These are phyloP conservation scores for Neonectria magnoliae DNA, from an alignment of 2,329 filamentous ascomycete species.

Conservation along the genomic window DNA sequence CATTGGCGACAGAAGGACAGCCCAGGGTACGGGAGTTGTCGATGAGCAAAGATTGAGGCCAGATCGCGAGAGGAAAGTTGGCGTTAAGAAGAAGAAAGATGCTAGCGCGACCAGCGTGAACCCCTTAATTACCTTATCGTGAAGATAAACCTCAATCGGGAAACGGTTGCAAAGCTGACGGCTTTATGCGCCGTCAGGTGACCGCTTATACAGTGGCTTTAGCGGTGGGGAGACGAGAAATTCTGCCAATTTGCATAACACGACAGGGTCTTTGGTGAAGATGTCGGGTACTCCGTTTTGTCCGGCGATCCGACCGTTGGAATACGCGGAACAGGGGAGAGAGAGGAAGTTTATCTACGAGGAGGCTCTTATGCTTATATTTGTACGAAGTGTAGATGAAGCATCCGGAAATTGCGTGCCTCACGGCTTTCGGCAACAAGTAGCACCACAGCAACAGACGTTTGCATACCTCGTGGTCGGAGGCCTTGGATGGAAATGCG, in stretches of 20 bases:
- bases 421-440: not conserved
- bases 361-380: not conserved
- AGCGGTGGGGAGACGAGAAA: not conserved
- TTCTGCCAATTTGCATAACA: not conserved
- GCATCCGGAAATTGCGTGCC: not conserved
- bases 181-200: conserved; percentile 10
- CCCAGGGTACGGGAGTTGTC: conserved; percentile 15
- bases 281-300: not conserved
- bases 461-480: not conserved
- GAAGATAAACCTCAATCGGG: conserved; percentile 20
- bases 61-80: conserved; percentile 19
- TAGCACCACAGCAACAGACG: not conserved
- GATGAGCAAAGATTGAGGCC: conserved; percentile 17
- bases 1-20: conserved; percentile 21
- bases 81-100: conserved; percentile 10
- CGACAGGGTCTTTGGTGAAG: not conserved
- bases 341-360: not conserved
- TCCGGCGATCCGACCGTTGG: not conserved
- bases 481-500: no score
- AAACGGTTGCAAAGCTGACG: not conserved
- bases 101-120: conserved; percentile 1
- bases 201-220: not conserved
- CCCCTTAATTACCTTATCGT: conserved; percentile 29
- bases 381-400: no score
- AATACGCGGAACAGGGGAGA: not conserved